Percentiles rank a stretch among this genome's conserved stretches.
Conservation (phyloP, 2,329 filamentous ascomycete species). For the Fusarium transvaalense region DNA sequence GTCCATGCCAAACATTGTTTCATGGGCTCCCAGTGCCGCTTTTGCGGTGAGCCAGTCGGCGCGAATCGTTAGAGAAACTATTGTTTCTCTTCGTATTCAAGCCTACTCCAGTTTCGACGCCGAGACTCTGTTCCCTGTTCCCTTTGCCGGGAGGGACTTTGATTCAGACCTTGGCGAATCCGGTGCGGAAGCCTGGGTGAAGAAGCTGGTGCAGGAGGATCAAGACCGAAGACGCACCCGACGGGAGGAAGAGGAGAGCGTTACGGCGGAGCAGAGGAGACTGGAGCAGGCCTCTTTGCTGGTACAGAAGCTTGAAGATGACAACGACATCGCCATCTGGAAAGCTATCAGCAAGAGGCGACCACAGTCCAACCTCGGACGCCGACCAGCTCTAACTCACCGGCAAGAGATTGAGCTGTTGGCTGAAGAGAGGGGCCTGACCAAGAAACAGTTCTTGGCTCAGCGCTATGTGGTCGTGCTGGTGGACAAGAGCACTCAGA, state of each 20-base stretch:
- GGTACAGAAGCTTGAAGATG: background rate
- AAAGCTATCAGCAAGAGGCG: conserved; percentile 3
- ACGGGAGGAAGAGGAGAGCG: conserved; percentile 1
- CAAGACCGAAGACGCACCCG: background rate
- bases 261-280: background rate
- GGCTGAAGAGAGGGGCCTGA: background rate
- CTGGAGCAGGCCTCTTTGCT: background rate
- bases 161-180: conserved; percentile 3
- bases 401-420: conserved; percentile 2
- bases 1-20: conserved; percentile 9
- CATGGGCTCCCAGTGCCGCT: background rate
- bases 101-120: conserved; percentile 5
- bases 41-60: conserved; percentile 8
- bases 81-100: conserved; percentile 14
- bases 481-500: conserved; percentile 18
- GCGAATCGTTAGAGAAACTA: background rate
- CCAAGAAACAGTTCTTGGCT: background rate
- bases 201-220: conserved; percentile 12
- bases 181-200: conserved; percentile 21
- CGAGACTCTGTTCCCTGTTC: conserved; percentile 3
- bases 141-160: background rate
- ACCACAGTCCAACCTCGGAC: background rate
- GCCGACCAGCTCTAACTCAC: conserved; percentile 1
- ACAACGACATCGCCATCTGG: background rate
- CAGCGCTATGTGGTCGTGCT: background rate